Conservation (phyloP, 1,284 basidiomycete species). For the Trichosporon coremiiforme region DNA sequence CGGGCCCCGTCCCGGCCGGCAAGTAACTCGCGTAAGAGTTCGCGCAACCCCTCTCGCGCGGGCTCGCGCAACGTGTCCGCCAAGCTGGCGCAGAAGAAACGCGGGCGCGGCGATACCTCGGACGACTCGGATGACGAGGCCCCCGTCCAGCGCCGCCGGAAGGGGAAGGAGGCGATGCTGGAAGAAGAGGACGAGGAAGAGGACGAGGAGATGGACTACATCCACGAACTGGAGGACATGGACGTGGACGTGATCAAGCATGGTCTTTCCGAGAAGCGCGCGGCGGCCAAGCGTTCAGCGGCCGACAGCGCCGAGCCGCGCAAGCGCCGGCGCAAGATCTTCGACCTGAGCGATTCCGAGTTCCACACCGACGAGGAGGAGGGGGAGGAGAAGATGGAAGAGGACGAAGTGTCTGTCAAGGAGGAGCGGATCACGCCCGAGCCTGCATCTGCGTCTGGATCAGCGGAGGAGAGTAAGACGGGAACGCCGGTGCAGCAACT, state of each 20-base stretch:
- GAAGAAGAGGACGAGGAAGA: conserved; percentile 23
- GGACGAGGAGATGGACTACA: conserved; percentile 16
- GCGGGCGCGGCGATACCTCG: neutral
- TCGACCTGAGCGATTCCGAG: conserved; percentile 2
- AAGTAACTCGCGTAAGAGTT: neutral
- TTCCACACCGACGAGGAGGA: neutral
- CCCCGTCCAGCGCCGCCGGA: conserved; percentile 3
- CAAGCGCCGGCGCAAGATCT: neutral
- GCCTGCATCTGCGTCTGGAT: no score
- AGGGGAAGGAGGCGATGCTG: conserved; percentile 7
- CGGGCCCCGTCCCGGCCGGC: neutral
- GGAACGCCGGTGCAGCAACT: conserved; percentile 1
- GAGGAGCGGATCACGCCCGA: conserved; percentile 14
- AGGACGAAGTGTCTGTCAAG: conserved; percentile 12
- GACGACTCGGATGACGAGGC: neutral
- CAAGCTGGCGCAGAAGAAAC: neutral
- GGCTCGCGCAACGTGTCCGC: conserved; percentile 6
- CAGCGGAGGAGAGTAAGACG: neutral
- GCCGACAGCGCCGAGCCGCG: neutral
- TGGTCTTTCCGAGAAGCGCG: conserved; percentile 13
- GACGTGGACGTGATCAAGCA: conserved; percentile 25
- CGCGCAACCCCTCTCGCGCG: neutral
- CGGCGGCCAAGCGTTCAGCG: neutral
- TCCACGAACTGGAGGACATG: conserved; percentile 23
- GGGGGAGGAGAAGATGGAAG: conserved; percentile 5